Evolutionary conservation across 164 flowering plant genomes (phyloP).

Genomic region (Macadamia tetraphylla): DNA sequence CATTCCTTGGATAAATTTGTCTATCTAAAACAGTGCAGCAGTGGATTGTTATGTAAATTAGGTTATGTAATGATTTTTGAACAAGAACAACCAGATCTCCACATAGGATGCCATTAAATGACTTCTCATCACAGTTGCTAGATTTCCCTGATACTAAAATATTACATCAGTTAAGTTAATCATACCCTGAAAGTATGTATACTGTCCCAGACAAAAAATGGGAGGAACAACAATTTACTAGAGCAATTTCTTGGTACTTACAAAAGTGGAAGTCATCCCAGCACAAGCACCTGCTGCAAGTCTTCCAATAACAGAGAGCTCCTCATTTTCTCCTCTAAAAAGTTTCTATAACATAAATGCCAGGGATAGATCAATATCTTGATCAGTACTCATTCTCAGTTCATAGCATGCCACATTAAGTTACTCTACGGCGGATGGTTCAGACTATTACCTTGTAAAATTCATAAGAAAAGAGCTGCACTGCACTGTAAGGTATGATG

Average conservation of each 20-base stretch:
- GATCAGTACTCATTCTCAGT: background rate
- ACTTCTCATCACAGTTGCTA: background rate
- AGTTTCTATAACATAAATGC: constrained; percentile 50
- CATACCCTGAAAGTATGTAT: background rate
- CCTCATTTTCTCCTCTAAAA: constrained; percentile 60
- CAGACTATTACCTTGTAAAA: constrained; percentile 57
- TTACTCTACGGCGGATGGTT: background rate
- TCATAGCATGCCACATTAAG: background rate
- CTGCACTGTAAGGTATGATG: constrained; percentile 88
- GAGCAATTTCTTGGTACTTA: constrained; percentile 28
- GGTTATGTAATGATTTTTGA: background rate
- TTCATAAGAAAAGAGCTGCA: constrained; percentile 89
- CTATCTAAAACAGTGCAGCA: background rate
- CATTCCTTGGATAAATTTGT: no score
- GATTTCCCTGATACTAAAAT: no score
- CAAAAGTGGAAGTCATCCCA: constrained; percentile 99
- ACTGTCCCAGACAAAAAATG: background rate
- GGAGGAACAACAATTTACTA: background rate
- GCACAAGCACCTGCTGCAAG: constrained; percentile 98
- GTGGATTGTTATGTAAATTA: background rate
- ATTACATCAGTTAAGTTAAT: no score
- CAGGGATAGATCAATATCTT: constrained; percentile 6
- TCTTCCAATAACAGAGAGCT: constrained; percentile 89
- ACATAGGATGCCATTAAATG: background rate
- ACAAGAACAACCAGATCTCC: background rate